Conservation (phyloP, 2,329 filamentous ascomycete species). For the Cercospora janseana region DNA sequence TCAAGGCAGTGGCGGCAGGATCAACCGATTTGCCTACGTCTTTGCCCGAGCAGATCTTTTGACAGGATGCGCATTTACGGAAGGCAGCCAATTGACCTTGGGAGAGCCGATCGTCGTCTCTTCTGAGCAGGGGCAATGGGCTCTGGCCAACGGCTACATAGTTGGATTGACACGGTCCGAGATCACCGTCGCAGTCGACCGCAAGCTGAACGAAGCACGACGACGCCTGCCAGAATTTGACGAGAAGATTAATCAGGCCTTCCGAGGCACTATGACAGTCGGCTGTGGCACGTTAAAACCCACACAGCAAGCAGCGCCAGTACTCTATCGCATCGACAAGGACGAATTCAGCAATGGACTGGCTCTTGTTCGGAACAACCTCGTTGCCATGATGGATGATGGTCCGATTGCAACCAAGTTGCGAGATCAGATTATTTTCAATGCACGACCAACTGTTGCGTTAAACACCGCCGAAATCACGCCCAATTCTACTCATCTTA, state of each 20-base stretch:
- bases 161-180: conserved; percentile 70
- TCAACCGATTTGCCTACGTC: conserved; percentile 86
- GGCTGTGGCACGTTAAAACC: conserved; percentile 41
- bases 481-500: conserved; percentile 29
- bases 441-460: conserved; percentile 69
- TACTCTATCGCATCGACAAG: conserved; percentile 85
- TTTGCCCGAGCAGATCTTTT: conserved; percentile 61
- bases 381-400: conserved; percentile 79
- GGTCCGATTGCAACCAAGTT: conserved; percentile 52
- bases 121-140: conserved; percentile 92
- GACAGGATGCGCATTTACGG: conserved; percentile 75
- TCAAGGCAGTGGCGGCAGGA: conserved; percentile 61
- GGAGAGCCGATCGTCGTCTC: conserved; percentile 96
- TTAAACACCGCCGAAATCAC: conserved; percentile 14
- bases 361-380: conserved; percentile 89
- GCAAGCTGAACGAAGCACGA: conserved; percentile 81
- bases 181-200: conserved; percentile 86
- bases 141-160: conserved; percentile 87
- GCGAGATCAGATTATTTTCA: conserved; percentile 76
- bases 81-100: conserved; percentile 74
- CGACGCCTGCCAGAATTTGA: conserved; percentile 75
- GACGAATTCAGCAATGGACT: conserved; percentile 99
- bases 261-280: conserved; percentile 89
- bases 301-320: conserved; percentile 46
- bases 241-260: conserved; percentile 73